Base-by-base conservation (phyloP, 2,329 filamentous ascomycete genomes). In the Ambrosiella cleistominuta region DNA sequence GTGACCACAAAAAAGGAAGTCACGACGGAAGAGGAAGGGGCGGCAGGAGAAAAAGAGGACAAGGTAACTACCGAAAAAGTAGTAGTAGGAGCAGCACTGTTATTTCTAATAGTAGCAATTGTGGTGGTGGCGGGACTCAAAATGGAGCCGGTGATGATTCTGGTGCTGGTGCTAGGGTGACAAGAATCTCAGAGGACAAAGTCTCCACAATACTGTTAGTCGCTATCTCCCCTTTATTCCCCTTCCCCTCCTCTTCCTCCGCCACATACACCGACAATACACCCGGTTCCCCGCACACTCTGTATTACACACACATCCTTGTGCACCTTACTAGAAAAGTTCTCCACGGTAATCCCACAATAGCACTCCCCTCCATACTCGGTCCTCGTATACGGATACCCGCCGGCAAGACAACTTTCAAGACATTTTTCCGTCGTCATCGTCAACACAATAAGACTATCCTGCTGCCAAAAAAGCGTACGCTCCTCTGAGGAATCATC, bases 261-360 rank as follows among this genome's bases (percentile, higher is more conserved):
- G 76, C 74, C 49, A 75, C 70, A 60, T 73, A 77, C 54, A 77
- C 75, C 61, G 75, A 77, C 8, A 62, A 71, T 59, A 71, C 61
- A 45, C 54, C 62, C 1, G 62, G 52, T 62, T 79, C 69, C 78
- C 80, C 9, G 69, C 70, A 67, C 80, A 83, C 44, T 73, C 66
- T 64, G 74, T 72, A 61, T 27, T 27, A 70, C 69, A 66, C 80
- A 83, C 45, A 74, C 65, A 12, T 63, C 62, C 19, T 64, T 60
- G 54, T 69, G 65, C 9, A 69, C 71, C 38, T 68, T 64, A 38
- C 60, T 61, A 4, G 71, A 74, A 58, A 69, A 68, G 62, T 75
- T 75, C 44, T 75, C 78, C 39, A 81, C 69, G 36, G 80, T 71
- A 44, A 74, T 74, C 50, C 75, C 75, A 62, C 75, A 78, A 64